Evolutionary conservation across 2,329 filamentous ascomycete genomes (phyloP), one percentile per base, ranked within the genome.

Genomic region (Fusarium ambrosium): DNA sequence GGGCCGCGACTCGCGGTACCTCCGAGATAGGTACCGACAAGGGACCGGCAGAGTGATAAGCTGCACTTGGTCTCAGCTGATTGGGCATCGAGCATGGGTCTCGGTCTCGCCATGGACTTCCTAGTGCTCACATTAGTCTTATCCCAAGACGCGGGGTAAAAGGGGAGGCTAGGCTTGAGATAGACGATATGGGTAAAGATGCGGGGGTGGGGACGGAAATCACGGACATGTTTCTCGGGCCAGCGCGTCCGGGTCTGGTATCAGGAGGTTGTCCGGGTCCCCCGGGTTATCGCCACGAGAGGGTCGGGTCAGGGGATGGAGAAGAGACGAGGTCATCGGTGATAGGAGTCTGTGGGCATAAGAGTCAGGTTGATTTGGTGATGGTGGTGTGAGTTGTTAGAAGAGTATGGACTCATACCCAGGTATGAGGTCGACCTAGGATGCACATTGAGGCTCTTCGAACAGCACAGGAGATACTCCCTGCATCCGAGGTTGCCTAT

Each of bases 171-270:
- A 59, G 29, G n/a, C 34, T 22, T 22, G 36, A 37, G 58, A 60
- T 60, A 41, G 37, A 20, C 36, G 58, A 43, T 37, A 60, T 60
- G 27, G 37, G 43, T 3, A 48, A 60, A 29, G 36, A 60, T 60
- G 58, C 58, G 58, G 58, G 58, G 58, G 58, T 60, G 58, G 58
- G 58, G 58, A 60, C 58, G 58, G 58, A 60, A 60, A 41, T 60
- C 58, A 43, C 58, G 58, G 58, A 60, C 36, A 32, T 20, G 20
- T 59, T 36, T 18, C 32, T 37, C 32, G 20, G 16, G 1, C 9
- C 55, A 59, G 20, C 32, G 55, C 34, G 14, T 37, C 55, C 55
- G 32, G 22, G 55, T 59, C 3, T 36, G 29, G 34, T 59, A 24
- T 59, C 55, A 59, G 55, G 20, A 24, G 8, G 34, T 39, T 59